A percentile compares a stretch with the other conserved stretches of the same genome.
These are phyloP conservation scores for Crassisporium funariophilum DNA, from an alignment of 768 basidiomycete genomes.

Conservation along the genomic window DNA sequence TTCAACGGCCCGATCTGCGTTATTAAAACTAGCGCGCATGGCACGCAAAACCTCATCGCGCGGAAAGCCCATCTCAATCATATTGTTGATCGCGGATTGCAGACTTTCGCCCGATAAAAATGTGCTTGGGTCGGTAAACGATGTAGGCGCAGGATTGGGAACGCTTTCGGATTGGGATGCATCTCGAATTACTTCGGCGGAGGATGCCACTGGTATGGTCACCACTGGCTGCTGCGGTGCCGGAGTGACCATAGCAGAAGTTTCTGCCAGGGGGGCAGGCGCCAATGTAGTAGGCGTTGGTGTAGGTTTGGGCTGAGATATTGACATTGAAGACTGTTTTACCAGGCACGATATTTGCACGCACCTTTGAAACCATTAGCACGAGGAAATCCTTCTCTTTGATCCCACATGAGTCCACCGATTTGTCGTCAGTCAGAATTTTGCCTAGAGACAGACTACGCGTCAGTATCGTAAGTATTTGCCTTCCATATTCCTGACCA, in stretches of 20 bases:
- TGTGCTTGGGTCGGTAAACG: constrained; percentile 50
- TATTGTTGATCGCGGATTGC: constrained; percentile 76
- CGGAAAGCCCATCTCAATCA: constrained; percentile 94
- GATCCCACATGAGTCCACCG: constrained; percentile 84
- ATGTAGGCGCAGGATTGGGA: constrained; percentile 29
- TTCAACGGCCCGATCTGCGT: constrained; percentile 97
- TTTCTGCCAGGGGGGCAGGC: constrained; percentile 25
- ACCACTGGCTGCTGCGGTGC: constrained; percentile 36
- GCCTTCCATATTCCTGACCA: constrained; percentile 52
- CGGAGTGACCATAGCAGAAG: no score
- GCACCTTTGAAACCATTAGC: constrained; percentile 97
- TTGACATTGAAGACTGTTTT: constrained; percentile 4
- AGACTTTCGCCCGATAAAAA: constrained; percentile 81
- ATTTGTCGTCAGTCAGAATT: constrained; percentile 86
- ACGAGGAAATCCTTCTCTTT: constrained; percentile 99
- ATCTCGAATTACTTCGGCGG: constrained; percentile 32
- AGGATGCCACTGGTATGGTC: constrained; percentile 23
- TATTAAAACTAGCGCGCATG: constrained; percentile 92
- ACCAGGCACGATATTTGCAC: constrained; percentile 9
- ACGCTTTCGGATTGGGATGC: constrained; percentile 32
- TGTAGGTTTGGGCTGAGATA: constrained; percentile 59
- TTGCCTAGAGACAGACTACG: constrained; percentile 62
- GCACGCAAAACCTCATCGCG: constrained; percentile 84
- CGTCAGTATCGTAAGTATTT: not conserved
- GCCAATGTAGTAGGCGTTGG: constrained; percentile 33